A percentile compares a stretch with the other conserved stretches of the same genome.
These are phyloP conservation scores for Fennellomyces sp. DNA, from an alignment of 371 early-diverging fungal species.

Conservation along the genomic window DNA sequence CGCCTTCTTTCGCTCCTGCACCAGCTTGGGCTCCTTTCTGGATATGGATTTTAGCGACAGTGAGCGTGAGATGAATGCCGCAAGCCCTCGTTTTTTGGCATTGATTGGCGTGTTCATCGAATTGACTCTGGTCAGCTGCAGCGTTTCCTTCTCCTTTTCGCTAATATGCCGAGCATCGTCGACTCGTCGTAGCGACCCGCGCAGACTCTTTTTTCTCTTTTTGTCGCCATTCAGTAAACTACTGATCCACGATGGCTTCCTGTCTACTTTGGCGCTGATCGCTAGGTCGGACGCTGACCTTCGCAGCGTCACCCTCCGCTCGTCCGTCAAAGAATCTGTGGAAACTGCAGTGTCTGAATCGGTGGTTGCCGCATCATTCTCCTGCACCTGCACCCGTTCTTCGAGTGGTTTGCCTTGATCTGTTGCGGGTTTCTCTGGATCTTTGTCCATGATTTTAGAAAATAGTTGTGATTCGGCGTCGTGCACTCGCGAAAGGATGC, in stretches of 20 bases:
- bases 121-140: conserved; percentile 9
- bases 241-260: conserved; percentile 30
- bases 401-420: too few species aligned
- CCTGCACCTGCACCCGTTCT: not conserved
- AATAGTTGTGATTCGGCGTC: conserved; percentile 24
- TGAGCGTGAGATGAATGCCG: conserved; percentile 28
- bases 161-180: conserved; percentile 9
- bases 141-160: conserved; percentile 1
- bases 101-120: not conserved
- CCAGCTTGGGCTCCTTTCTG: not conserved
- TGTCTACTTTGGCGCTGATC: conserved; percentile 11
- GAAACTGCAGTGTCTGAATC: not conserved
- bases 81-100: conserved; percentile 20
- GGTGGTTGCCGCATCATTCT: not conserved
- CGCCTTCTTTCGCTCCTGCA: not conserved
- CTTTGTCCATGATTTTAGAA: conserved; percentile 24
- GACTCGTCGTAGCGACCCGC: conserved; percentile 12
- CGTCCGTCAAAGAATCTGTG: not conserved
- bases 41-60: conserved; percentile 22
- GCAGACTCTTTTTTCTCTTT: conserved; percentile 11
- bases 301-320: not conserved
- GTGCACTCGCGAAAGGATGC: conserved; percentile 34
- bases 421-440: conserved; percentile 28
- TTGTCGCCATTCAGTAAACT: conserved; percentile 24
- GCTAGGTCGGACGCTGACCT: conserved; percentile 5